Conservation (phyloP, 106 monocot genomes). For the Dendrobium chrysotoxum region DNA sequence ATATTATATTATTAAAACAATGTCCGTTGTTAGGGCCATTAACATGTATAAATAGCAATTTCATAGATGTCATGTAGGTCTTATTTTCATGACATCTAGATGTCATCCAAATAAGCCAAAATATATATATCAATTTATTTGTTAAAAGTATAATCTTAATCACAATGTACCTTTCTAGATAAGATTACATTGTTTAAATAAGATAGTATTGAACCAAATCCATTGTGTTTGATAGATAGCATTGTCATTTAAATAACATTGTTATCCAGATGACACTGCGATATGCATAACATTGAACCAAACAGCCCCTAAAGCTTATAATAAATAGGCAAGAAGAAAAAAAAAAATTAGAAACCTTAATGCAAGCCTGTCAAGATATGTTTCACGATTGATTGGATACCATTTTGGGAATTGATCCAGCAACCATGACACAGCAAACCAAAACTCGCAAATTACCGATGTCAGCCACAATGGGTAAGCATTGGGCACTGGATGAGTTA, state of each 20-base stretch:
- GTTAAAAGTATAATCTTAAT: not conserved
- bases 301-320: not conserved
- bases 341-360: constrained; percentile 37
- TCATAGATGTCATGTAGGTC: not conserved
- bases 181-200: not conserved
- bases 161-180: not conserved
- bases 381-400: constrained; percentile 84
- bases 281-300: not conserved
- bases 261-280: not conserved
- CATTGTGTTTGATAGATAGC: not conserved
- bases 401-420: constrained; percentile 94
- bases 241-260: not conserved
- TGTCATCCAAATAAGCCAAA: too few relatives aligned
- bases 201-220: not conserved
- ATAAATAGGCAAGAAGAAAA: not conserved
- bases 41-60: not conserved
- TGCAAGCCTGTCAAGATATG: constrained; percentile 80
- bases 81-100: too few relatives aligned
- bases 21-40: not conserved
- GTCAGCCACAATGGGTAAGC: constrained; percentile 80
- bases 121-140: not conserved
- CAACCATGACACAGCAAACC: constrained; percentile 92
- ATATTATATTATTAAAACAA: not conserved
- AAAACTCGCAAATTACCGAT: constrained; percentile 89
- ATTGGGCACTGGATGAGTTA: constrained; percentile 68